phyloP scores from a whole-genome alignment of 495 filamentous ascomycete species.

The Hypoxylon fuscum region DNA sequence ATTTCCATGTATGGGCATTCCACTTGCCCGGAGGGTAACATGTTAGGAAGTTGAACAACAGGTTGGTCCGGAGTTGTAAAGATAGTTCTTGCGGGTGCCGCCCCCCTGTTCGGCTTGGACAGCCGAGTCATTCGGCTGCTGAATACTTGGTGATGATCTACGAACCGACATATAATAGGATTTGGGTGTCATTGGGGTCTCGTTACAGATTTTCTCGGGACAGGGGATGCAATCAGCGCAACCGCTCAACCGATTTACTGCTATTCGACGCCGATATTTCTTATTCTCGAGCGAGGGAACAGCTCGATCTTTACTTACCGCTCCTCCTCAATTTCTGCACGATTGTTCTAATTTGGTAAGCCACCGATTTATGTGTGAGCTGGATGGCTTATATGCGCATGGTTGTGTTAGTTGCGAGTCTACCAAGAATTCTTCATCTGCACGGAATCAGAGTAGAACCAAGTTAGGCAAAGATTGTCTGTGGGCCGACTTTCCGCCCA shows the following conservation, averaged over 20 bases:
- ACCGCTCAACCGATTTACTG: neutral
- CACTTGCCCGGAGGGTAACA: neutral
- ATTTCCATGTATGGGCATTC: too few species aligned
- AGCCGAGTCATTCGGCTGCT: conserved; percentile 7
- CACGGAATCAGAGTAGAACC: conserved; percentile 23
- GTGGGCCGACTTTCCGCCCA: conserved; percentile 17
- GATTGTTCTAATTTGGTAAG: conserved; percentile 14
- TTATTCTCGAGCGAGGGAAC: neutral
- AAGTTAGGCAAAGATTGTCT: conserved; percentile 24
- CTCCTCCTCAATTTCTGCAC: conserved; percentile 10
- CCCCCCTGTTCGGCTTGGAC: conserved; percentile 17
- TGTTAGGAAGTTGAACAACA: conserved; percentile 20
- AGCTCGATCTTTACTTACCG: conserved; percentile 14
- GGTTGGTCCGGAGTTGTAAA: conserved; percentile 1
- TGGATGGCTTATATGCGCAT: conserved; percentile 25
- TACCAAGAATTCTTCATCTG: conserved; percentile 26
- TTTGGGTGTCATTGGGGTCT: conserved; percentile 15
- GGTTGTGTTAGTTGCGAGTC: conserved; percentile 8
- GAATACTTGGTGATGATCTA: conserved; percentile 7
- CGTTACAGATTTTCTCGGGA: conserved; percentile 18
- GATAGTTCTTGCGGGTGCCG: conserved; percentile 15
- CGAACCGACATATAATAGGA: conserved; percentile 20
- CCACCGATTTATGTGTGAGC: conserved; percentile 14
- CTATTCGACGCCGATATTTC: neutral
- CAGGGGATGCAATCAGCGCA: conserved; percentile 12